Conservation (phyloP, 2,329 filamentous ascomycete genomes). For the Fusarium sp. region DNA sequence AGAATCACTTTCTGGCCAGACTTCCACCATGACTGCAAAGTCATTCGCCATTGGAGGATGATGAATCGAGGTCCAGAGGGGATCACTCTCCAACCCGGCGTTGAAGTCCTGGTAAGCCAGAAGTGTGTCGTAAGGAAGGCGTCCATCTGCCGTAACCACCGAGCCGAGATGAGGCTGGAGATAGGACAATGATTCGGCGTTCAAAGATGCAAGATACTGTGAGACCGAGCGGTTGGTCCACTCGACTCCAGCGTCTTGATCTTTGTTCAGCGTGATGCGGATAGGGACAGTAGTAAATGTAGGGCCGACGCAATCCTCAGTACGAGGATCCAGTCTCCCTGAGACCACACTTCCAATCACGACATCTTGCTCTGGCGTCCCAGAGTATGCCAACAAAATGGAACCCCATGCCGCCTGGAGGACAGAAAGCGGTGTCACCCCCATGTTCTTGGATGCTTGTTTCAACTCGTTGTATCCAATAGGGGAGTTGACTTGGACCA, state of each 20-base stretch:
- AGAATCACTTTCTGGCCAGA: constrained; percentile 1
- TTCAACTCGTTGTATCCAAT: neutral
- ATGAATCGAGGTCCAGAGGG: neutral
- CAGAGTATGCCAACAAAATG: constrained; percentile 1
- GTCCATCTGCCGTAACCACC: neutral
- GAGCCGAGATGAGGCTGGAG: constrained; percentile 1
- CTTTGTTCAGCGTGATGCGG: neutral
- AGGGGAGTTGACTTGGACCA: neutral
- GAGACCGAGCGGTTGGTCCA: neutral
- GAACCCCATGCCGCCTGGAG: constrained; percentile 6
- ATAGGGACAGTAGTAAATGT: constrained; percentile 3
- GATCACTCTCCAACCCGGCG: neutral
- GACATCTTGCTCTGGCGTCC: neutral
- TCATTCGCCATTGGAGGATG: constrained; percentile 6
- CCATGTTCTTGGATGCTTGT: neutral
- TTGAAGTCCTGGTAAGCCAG: constrained; percentile 9
- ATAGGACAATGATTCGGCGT: neutral
- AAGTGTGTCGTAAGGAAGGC: constrained; percentile 5
- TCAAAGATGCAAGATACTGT: neutral
- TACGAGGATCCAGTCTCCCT: neutral
- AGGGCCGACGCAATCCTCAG: constrained; percentile 2
- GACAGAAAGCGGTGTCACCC: constrained; percentile 1
- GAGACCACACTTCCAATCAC: constrained; percentile 6
- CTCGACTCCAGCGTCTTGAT: neutral
- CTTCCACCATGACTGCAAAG: constrained; percentile 8